A percentile compares a stretch with the other conserved stretches of the same genome.
phyloP scores from a whole-genome alignment of 129 eudicot species.

The Artemisia argyi region DNA sequence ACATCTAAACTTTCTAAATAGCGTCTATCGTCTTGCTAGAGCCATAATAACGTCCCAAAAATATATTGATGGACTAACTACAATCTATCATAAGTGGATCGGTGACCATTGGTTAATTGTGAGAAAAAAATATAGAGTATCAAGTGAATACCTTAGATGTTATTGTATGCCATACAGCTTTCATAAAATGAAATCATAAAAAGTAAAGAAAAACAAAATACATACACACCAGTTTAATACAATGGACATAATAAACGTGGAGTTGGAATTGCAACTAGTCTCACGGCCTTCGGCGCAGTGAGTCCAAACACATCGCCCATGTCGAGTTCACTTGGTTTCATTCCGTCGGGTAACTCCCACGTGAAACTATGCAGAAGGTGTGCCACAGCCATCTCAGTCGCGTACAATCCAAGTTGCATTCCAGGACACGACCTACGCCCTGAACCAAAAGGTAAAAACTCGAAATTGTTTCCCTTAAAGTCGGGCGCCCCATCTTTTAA shows the following conservation, averaged over 20 bases:
- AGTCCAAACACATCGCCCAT: slow-evolving; percentile 67
- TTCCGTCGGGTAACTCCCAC: slow-evolving; percentile 37
- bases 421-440: slow-evolving; percentile 42
- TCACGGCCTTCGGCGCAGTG: slow-evolving; percentile 63
- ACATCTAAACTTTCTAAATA: too few species aligned
- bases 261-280: slow-evolving; percentile 72
- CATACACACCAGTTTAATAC: slow-evolving; percentile 3
- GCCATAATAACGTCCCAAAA: not conserved
- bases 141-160: not conserved
- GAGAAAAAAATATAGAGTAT: not conserved
- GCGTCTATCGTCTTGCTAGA: too few species aligned
- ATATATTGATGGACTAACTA: too few species aligned
- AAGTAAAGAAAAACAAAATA: not conserved
- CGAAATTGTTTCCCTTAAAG: slow-evolving; percentile 34
- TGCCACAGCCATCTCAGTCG: slow-evolving; percentile 35
- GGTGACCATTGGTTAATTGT: too few species aligned
- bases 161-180: not conserved
- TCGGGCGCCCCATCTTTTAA: slow-evolving; percentile 32
- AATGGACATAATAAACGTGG: slow-evolving; percentile 56
- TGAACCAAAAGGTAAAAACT: slow-evolving; percentile 36
- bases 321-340: slow-evolving; percentile 60
- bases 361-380: slow-evolving; percentile 36
- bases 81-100: not conserved
- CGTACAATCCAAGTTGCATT: slow-evolving; percentile 34
- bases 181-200: not conserved